phyloP scores from a whole-genome alignment of 2,329 filamentous ascomycete genomes.

The Clarireedia homoeocarpa region DNA sequence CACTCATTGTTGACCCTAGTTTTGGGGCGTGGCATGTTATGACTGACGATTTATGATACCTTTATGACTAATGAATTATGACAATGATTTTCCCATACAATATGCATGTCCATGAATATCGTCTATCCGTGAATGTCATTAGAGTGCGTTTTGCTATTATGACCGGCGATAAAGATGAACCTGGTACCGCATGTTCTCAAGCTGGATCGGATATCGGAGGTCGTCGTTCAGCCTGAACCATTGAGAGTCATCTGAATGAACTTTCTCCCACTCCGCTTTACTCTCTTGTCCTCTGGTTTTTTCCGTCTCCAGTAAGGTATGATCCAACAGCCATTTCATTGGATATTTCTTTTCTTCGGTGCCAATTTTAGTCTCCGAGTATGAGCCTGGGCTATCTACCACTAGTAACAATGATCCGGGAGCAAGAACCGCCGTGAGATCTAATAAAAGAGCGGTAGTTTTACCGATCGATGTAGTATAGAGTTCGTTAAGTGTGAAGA shows the following conservation, averaged over 20 bases:
- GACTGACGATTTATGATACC: not conserved
- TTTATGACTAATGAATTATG: constrained; percentile 21
- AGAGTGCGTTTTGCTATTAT: constrained; percentile 7
- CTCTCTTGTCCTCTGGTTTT: constrained; percentile 31
- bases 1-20: constrained; percentile 32
- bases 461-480: constrained; percentile 67
- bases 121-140: not conserved
- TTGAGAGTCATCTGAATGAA: constrained; percentile 66
- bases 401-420: constrained; percentile 67
- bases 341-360: constrained; percentile 62
- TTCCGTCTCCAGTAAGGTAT: constrained; percentile 54
- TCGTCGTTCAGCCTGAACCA: constrained; percentile 72
- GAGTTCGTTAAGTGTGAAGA: constrained; percentile 95
- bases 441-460: constrained; percentile 69
- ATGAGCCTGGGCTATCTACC: constrained; percentile 88
- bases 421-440: constrained; percentile 51
- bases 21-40: constrained; percentile 1
- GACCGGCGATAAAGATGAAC: constrained; percentile 66
- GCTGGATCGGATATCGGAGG: constrained; percentile 70
- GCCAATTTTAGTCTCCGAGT: constrained; percentile 72
- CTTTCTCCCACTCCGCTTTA: constrained; percentile 57
- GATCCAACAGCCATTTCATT: constrained; percentile 88
- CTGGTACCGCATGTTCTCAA: constrained; percentile 96
- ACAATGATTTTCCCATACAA: not conserved
- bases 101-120: not conserved